Conservation (phyloP, 306 rosid genomes). For the Quercus gilva region DNA sequence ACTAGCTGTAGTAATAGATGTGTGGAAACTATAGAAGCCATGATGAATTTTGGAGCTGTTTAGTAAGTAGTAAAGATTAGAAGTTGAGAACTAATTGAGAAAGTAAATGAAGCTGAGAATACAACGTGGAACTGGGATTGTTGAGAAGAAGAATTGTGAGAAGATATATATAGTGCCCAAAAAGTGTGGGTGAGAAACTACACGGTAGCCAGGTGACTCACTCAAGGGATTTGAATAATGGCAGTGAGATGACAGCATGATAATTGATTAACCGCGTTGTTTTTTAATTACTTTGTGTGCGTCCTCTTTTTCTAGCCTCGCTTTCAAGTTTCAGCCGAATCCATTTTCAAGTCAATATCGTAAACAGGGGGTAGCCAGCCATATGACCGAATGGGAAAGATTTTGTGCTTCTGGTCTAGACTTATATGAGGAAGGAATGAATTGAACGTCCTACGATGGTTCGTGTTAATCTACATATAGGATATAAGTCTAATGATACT, state of each 20-base stretch:
- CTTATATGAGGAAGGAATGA: too few relatives aligned
- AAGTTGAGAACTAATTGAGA: background rate
- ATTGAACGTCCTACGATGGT: too few relatives aligned
- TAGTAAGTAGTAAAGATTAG: background rate
- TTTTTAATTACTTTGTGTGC: background rate
- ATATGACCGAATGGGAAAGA: too few relatives aligned
- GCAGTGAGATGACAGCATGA: background rate
- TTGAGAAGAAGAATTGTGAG: background rate
- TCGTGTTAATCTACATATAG: too few relatives aligned
- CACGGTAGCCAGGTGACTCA: background rate
- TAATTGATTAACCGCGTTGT: background rate
- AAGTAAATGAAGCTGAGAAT: background rate
- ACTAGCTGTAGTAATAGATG: background rate
- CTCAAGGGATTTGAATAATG: background rate
- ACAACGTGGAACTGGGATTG: background rate
- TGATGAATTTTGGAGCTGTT: background rate
- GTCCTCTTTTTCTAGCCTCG: too few relatives aligned
- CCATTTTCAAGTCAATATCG: too few relatives aligned
- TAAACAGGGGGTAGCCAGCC: too few relatives aligned
- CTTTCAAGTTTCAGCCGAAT: too few relatives aligned
- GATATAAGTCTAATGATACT: too few relatives aligned
- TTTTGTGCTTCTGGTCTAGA: too few relatives aligned
- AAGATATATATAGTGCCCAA: background rate
- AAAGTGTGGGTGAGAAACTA: background rate
- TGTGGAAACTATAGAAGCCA: conserved; percentile 21